Base-by-base conservation (phyloP, 176 grass and related monocot species). In the Cocos nucifera region DNA sequence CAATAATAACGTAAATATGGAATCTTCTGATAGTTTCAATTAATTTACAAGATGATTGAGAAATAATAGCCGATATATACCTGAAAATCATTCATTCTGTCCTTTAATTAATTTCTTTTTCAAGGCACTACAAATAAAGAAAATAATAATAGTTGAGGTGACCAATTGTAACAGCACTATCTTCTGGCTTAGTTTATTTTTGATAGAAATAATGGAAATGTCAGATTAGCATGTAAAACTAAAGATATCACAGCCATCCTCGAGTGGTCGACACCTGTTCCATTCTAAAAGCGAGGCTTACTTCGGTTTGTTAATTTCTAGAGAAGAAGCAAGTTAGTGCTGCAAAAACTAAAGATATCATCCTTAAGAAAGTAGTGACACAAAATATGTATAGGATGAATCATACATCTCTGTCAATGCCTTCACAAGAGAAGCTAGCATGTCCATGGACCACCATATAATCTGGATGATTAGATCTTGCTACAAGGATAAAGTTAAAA, bases 21-120 rank as follows among this genome's bases (percentile, higher is more conserved):
- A 39, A 10, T 4, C 8, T 39, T 39, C 32, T 2, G 6, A 39
- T 7, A 39, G 12, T 39, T 8, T 39, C 32, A 12, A 39, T 39
- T 39, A 39, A 8, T 8, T 39, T 10, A 39, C 32, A 39, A 39
- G 8, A 39, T 2, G 0, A 1, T 39, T 44, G 35, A 44, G 35
- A 44, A 44, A 44, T 44, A 51, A 65, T 63, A 49, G 48, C 65
- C 49, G 28, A 21, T 54, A 25, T 56, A 67, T 24, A 89, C 87
- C 83, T 90, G 83, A 57, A 96, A 96, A 50, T 88, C 81, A n/a
- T 90, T 86, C 77, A 96, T 90, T 68, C 67, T 84, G 35, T 90
- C 92, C 77, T 96, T 96, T 52, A 96, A 75, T 96, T 52, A 96
- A 75, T 15, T 80, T 90, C 50, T 90, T 96, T 58, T 89, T 86